phyloP scores from a whole-genome alignment of 2,329 filamentous ascomycete species.

The Fusarium hainanense region DNA sequence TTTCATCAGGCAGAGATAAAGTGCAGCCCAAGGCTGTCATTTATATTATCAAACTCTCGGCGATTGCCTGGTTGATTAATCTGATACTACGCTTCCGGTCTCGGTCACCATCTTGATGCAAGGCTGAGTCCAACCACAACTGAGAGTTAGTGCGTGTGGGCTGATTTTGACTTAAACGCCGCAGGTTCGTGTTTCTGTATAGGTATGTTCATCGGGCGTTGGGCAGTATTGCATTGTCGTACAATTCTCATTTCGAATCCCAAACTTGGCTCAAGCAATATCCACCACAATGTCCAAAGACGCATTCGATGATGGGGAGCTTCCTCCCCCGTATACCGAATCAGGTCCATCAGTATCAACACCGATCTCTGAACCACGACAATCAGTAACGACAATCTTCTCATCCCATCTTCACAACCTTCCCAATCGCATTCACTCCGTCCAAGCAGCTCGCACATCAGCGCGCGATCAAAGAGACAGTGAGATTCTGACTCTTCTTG shows the following conservation, averaged over 20 bases:
- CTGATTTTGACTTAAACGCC: slow-evolving; percentile 9
- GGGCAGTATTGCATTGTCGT: slow-evolving; percentile 1
- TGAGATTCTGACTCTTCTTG: slow-evolving; percentile 53
- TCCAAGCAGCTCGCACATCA: slow-evolving; percentile 49
- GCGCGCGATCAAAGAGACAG: slow-evolving; percentile 53
- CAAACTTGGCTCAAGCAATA: slow-evolving; percentile 4
- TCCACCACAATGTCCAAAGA: slow-evolving; percentile 28
- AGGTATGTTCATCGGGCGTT: slow-evolving; percentile 20
- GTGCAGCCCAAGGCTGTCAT: slow-evolving; percentile 20
- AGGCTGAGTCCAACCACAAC: slow-evolving; percentile 31
- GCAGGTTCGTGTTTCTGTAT: background rate
- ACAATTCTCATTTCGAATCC: background rate
- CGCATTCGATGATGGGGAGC: slow-evolving; percentile 31
- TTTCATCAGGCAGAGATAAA: slow-evolving; percentile 11
- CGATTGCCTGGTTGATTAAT: slow-evolving; percentile 9
- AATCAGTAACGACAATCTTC: slow-evolving; percentile 47
- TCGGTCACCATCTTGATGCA: slow-evolving; percentile 2
- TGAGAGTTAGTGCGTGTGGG: slow-evolving; percentile 1
- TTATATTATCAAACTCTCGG: slow-evolving; percentile 1
- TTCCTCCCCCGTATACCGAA: slow-evolving; percentile 43
- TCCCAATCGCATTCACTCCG: slow-evolving; percentile 52
- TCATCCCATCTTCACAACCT: slow-evolving; percentile 52
- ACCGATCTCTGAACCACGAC: slow-evolving; percentile 1
- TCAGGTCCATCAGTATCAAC: slow-evolving; percentile 24
- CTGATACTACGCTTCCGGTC: background rate